Conservation (phyloP, 179 eudicot species). For the Carnegiea gigantea region DNA sequence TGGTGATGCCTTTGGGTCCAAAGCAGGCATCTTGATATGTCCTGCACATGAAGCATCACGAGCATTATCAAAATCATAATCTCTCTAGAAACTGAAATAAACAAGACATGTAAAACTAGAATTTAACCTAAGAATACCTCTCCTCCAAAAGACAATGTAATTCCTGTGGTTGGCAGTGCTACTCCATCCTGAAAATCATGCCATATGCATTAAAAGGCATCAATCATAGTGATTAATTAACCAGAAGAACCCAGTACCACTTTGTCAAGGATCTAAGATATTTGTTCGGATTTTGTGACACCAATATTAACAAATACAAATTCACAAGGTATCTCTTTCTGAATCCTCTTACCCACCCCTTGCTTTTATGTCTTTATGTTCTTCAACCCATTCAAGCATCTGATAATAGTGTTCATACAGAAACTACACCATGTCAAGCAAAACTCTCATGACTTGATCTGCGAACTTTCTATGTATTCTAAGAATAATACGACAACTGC, state of each 20-base stretch:
- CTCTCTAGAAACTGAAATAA: conserved; percentile 11
- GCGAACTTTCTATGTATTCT: background rate
- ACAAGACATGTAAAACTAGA: background rate
- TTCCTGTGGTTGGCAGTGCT: conserved; percentile 77
- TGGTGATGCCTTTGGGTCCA: conserved; percentile 99
- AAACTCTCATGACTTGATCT: background rate
- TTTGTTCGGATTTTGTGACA: background rate
- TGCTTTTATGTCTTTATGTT: background rate
- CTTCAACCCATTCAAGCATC: background rate
- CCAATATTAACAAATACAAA: background rate
- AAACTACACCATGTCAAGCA: background rate
- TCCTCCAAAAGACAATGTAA: conserved; percentile 80
- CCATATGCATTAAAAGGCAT: background rate
- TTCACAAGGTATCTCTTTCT: background rate
- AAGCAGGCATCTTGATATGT: conserved; percentile 90
- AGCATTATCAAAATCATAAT: conserved; percentile 3
- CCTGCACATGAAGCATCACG: conserved; percentile 43
- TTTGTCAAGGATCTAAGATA: background rate
- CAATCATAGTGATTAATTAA: background rate
- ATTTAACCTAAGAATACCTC: conserved; percentile 51
- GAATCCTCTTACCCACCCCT: background rate
- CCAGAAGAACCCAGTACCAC: background rate
- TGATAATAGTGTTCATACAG: background rate
- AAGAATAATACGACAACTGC: background rate
- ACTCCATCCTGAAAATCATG: conserved; percentile 83